A percentile compares a stretch with the other conserved stretches of the same genome.
Evolutionary conservation across 257 asterid genomes (phyloP).

Genomic region (Apocynum venetum): DNA sequence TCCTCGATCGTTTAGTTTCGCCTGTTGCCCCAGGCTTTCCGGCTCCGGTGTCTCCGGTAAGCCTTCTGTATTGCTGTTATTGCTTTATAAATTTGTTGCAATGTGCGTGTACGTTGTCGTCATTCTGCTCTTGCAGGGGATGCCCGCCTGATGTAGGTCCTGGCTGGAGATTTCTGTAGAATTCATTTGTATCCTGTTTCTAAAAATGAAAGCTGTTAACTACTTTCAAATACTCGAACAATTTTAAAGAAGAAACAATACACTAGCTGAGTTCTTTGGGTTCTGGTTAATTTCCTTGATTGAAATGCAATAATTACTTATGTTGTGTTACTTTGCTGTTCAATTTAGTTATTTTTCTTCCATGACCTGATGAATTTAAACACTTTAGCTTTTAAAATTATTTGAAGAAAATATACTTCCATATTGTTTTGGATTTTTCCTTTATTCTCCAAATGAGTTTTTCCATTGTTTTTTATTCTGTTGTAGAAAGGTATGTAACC

Average conservation of each 20-base stretch:
- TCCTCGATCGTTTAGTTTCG: background rate
- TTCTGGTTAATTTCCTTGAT: constrained; percentile 2
- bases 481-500: background rate
- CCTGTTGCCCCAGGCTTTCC: background rate
- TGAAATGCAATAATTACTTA: background rate
- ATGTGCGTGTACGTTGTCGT: background rate
- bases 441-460: background rate
- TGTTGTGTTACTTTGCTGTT: background rate
- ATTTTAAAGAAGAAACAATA: background rate
- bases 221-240: background rate
- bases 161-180: background rate
- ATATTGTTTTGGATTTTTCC: background rate
- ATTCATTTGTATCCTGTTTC: background rate
- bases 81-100: background rate
- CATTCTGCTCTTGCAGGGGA: too few relatives aligned
- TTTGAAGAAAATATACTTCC: background rate
- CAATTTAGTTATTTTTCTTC: background rate
- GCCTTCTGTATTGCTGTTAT: background rate
- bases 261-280: background rate
- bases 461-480: too few relatives aligned
- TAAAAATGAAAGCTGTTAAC: background rate
- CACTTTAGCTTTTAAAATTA: too few relatives aligned
- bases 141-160: background rate
- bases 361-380: background rate
- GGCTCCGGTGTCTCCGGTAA: background rate